Conservation (phyloP, 2,329 filamentous ascomycete genomes). For the Pleoardoris graminearum region DNA sequence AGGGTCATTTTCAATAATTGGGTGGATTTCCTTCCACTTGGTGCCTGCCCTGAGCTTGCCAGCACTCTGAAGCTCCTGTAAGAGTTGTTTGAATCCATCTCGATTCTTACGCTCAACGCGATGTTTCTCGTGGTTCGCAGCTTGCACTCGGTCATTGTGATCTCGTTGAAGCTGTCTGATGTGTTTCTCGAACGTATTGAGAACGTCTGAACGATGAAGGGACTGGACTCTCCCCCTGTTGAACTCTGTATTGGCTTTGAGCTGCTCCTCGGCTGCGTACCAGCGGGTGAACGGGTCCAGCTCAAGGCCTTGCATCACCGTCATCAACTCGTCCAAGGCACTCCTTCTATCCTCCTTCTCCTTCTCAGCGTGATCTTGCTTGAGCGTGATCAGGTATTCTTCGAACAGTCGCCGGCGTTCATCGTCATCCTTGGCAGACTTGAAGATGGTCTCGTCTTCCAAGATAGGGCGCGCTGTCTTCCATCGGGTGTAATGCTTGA, state of each 20-base stretch:
- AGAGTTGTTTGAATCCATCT: conserved; percentile 75
- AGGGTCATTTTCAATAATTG: conserved; percentile 75
- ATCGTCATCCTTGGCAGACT: conserved; percentile 82
- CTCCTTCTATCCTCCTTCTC: conserved; percentile 73
- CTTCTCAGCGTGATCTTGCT: conserved; percentile 75
- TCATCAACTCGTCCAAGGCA: conserved; percentile 81
- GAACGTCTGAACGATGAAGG: conserved; percentile 84
- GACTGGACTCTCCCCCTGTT: conserved; percentile 80
- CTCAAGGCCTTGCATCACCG: conserved; percentile 76
- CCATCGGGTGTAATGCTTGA: conserved; percentile 96
- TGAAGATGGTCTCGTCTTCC: conserved; percentile 93
- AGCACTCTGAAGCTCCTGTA: conserved; percentile 71
- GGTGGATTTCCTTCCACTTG: conserved; percentile 84
- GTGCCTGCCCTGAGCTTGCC: conserved; percentile 86
- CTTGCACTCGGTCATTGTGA: conserved; percentile 88
- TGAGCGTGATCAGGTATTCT: conserved; percentile 86
- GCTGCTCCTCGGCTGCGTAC: conserved; percentile 83
- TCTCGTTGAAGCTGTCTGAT: conserved; percentile 89
- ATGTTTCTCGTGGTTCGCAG: conserved; percentile 78
- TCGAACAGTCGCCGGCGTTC: conserved; percentile 91
- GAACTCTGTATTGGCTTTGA: conserved; percentile 77
- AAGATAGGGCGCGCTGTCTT: conserved; percentile 93
- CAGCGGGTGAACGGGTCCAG: conserved; percentile 93
- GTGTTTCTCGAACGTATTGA: conserved; percentile 92
- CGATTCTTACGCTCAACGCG: conserved; percentile 84